A percentile compares a stretch with the other conserved stretches of the same genome.
Evolutionary conservation across 352 stramenopile species (phyloP).

Genomic region (Aphanomyces astaci): DNA sequence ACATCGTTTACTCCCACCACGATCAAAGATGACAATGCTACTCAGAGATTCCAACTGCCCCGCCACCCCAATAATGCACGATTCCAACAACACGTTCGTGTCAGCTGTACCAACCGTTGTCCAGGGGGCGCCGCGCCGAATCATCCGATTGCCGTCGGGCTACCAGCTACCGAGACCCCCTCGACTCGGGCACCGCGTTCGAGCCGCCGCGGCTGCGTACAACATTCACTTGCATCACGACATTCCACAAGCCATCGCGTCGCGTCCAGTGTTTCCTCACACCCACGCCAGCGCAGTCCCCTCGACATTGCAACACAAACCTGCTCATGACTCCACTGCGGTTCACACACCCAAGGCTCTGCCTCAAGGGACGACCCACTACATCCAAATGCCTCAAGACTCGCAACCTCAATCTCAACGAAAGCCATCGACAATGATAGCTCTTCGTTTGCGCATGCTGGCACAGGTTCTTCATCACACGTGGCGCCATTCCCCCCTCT

Average conservation of each 20-base stretch:
- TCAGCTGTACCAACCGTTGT: background rate
- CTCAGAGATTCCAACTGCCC: too few species aligned
- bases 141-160: background rate
- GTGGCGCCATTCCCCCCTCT: background rate
- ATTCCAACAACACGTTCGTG: too few species aligned
- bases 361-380: background rate
- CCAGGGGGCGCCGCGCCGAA: background rate
- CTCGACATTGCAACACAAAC: background rate
- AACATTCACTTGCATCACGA: background rate
- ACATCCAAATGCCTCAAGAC: background rate
- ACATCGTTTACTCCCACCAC: too few species aligned
- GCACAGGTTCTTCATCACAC: too few species aligned
- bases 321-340: background rate
- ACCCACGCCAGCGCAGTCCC: background rate
- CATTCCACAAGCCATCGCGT: background rate
- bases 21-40: too few species aligned
- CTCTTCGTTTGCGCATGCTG: background rate
- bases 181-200: background rate
- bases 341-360: background rate
- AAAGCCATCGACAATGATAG: background rate
- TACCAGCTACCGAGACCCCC: background rate
- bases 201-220: background rate
- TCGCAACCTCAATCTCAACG: background rate
- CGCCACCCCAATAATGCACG: too few species aligned
- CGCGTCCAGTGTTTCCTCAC: background rate